Conservation (phyloP, 2,329 filamentous ascomycete genomes). For the Nemania sp. region DNA sequence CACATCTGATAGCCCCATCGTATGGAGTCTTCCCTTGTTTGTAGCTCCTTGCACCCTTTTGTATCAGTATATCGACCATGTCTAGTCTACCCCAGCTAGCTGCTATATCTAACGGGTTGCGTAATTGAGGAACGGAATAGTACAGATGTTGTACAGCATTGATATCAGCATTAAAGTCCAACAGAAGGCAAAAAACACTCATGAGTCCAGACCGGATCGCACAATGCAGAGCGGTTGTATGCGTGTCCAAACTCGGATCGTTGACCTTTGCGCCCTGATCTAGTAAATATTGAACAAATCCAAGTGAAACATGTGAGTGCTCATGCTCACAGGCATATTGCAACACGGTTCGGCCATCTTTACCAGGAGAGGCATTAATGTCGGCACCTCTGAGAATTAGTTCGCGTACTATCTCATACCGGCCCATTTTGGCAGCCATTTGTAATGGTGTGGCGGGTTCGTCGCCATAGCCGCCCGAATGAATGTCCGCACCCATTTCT, state of each 20-base stretch:
- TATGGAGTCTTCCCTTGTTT: background rate
- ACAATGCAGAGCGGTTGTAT: background rate
- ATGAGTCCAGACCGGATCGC: background rate
- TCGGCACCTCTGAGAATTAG: background rate
- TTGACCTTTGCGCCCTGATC: background rate
- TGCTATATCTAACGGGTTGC: background rate
- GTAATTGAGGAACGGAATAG: background rate
- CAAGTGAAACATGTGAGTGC: background rate
- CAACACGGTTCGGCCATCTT: background rate
- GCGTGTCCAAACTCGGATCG: background rate
- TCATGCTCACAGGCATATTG: background rate
- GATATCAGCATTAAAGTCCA: background rate
- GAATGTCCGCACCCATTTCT: too few relatives aligned
- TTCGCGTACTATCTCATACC: background rate
- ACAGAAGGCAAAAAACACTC: background rate
- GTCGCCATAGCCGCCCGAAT: too few relatives aligned
- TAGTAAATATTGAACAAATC: background rate
- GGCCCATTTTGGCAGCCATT: background rate
- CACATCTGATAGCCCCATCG: background rate
- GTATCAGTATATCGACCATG: conserved; percentile 3
- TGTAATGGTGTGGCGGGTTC: conserved; percentile 7
- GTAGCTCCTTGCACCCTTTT: background rate
- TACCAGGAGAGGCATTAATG: background rate
- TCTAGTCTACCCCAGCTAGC: background rate
- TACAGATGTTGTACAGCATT: background rate